Conservation (phyloP, 73 alveolate species). For the Breviolum minutum region DNA sequence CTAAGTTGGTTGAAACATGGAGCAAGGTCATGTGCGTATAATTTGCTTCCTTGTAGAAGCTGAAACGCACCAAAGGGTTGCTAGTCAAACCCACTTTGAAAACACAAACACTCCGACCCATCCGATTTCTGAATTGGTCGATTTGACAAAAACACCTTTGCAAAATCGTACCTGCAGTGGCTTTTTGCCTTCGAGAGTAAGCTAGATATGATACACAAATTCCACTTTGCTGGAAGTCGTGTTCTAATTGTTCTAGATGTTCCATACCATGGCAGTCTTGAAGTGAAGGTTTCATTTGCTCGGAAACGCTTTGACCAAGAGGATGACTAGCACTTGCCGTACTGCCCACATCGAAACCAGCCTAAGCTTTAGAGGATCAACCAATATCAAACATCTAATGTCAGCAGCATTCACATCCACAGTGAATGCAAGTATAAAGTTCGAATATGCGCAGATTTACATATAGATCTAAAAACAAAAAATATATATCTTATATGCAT, state of each 20-base stretch:
- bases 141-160: neutral
- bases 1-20: slow-evolving; percentile 13
- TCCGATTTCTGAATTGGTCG: slow-evolving; percentile 2
- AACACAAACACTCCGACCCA: neutral
- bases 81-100: slow-evolving; percentile 32
- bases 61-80: neutral
- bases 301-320: neutral
- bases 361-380: neutral
- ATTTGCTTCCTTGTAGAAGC: slow-evolving; percentile 8
- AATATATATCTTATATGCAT: neutral
- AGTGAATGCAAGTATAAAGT: neutral
- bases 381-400: neutral
- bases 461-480: too few relatives aligned
- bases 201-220: neutral
- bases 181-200: neutral
- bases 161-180: slow-evolving; percentile 24
- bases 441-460: neutral
- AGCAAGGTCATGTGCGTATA: slow-evolving; percentile 24
- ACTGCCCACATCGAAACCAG: neutral
- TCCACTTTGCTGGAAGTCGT: neutral
- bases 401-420: neutral
- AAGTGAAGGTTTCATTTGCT: neutral
- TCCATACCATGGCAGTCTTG: neutral
- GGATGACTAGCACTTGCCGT: neutral
- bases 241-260: neutral